Conservation (phyloP, 805 yeast genomes). For the Zygosaccharomyces bisporus region DNA sequence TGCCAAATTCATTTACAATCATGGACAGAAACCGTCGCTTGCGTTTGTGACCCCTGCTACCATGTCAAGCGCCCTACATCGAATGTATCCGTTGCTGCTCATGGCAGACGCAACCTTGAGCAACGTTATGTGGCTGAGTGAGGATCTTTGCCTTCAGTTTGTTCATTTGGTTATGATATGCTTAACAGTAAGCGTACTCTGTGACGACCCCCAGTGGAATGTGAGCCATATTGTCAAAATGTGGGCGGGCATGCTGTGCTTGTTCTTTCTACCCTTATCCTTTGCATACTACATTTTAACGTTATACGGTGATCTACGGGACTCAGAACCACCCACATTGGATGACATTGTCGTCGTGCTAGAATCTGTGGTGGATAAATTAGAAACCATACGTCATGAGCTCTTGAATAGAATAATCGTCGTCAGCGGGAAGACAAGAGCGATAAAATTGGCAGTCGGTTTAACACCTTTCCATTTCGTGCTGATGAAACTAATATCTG, state of each 20-base stretch:
- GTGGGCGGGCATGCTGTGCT: conserved; percentile 26
- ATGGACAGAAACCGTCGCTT: conserved; percentile 25
- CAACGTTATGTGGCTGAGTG: conserved; percentile 30
- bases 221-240: conserved; percentile 6
- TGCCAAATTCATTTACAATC: conserved; percentile 21
- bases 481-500: conserved; percentile 15
- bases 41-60: conserved; percentile 23
- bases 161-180: conserved; percentile 23
- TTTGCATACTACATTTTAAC: conserved; percentile 23
- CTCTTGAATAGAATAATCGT: conserved; percentile 5
- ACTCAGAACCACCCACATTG: conserved; percentile 32
- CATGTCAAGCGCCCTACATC: conserved; percentile 23
- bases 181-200: conserved; percentile 17
- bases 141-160: conserved; percentile 28
- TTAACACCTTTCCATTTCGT: conserved; percentile 24
- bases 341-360: conserved; percentile 30
- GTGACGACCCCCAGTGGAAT: background rate
- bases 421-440: conserved; percentile 3
- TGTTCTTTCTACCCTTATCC: conserved; percentile 15
- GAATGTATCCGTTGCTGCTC: conserved; percentile 30
- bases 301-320: conserved; percentile 18
- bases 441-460: conserved; percentile 7
- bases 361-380: conserved; percentile 27
- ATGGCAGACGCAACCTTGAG: conserved; percentile 26
- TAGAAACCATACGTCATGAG: conserved; percentile 24